Base-by-base conservation (phyloP, 2,329 filamentous ascomycete species). In the Emergomyces orientalis region DNA sequence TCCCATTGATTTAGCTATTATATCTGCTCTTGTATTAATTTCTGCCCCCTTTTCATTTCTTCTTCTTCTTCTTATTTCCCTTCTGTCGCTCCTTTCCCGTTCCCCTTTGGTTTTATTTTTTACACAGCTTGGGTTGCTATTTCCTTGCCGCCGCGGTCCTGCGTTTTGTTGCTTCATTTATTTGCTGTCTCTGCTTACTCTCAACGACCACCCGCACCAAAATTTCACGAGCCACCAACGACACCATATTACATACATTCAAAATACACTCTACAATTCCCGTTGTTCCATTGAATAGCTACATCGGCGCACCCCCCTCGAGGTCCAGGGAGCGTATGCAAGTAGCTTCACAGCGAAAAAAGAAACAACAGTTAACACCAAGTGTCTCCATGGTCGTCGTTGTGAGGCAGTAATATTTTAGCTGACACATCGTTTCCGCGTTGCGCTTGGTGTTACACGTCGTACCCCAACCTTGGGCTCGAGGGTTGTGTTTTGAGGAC, bases 51-150 rank as follows among this genome's bases (percentile, higher is more conserved):
- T 63, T 59, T 60, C 39, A 13, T 43, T 27, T 61, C 32, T 55
- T 56, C 37, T 30, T 45, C 54, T 14, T 55, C 25, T 64, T 59
- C 25, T 52, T 52, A 43, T 61, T 55, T 61, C 52, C 30, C 27
- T 63, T 47, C 51, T 61, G 45, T 55, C 62, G 56, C 61, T 65
- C 61, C 47, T 65, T 63, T 64, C 51, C 43, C 39, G 25, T 7
- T 55, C 47, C 32, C 57, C 27, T 22, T 39, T 34, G n/a, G 19
- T 32, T 47, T 57, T 19, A 5, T 14, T 2, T n/a, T 43, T 39
- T 7, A 22, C 41, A 25, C n/a, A 32, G 22, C 14, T 52, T 37
- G 32, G 32, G 43, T 51, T 43, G 61, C 34, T 60, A 30, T 49
- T 34, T 32, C 39, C 45, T n/a, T 58, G 27, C 22, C 34, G 49